Evolutionary conservation across 2,329 filamentous ascomycete species (phyloP).

Genomic region (Exophiala mesophila): DNA sequence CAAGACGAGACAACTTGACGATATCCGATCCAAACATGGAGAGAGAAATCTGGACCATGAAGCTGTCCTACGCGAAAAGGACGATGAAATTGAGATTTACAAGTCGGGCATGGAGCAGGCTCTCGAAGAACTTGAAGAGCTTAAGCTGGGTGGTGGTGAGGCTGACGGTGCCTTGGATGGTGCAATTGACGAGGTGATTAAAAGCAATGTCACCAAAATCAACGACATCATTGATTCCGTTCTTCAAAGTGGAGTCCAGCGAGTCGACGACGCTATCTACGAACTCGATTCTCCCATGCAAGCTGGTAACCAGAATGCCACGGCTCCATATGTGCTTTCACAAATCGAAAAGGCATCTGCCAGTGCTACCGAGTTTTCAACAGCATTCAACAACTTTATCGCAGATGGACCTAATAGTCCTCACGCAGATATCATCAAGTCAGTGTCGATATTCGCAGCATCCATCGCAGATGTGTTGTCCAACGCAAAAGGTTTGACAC

Average conservation of each 20-base stretch:
- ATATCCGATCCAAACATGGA: constrained; percentile 69
- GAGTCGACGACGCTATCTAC: constrained; percentile 94
- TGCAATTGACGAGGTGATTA: constrained; percentile 83
- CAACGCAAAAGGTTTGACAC: constrained; percentile 91
- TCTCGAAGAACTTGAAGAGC: constrained; percentile 82
- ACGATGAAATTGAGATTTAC: constrained; percentile 96
- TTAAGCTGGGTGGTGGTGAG: constrained; percentile 66
- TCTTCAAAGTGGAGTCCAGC: constrained; percentile 82
- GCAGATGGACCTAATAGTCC: constrained; percentile 89
- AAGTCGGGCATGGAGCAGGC: constrained; percentile 98
- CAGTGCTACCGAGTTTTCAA: constrained; percentile 94
- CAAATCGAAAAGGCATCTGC: constrained; percentile 96
- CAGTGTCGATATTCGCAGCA: constrained; percentile 82
- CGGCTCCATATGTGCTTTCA: constrained; percentile 87
- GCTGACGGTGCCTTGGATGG: constrained; percentile 78
- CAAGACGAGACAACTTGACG: constrained; percentile 83
- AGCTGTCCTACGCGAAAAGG: constrained; percentile 80
- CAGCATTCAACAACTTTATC: constrained; percentile 97
- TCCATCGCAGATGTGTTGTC: constrained; percentile 86
- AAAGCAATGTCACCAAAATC: constrained; percentile 84
- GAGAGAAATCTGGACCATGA: constrained; percentile 85
- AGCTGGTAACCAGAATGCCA: constrained; percentile 96
- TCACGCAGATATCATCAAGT: constrained; percentile 87
- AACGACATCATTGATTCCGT: constrained; percentile 98
- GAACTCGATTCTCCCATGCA: constrained; percentile 98